Evolutionary conservation across 2,329 filamentous ascomycete genomes (phyloP), one percentile per base, ranked within the genome.

Genomic region (Hymenoscyphus salicellus): DNA sequence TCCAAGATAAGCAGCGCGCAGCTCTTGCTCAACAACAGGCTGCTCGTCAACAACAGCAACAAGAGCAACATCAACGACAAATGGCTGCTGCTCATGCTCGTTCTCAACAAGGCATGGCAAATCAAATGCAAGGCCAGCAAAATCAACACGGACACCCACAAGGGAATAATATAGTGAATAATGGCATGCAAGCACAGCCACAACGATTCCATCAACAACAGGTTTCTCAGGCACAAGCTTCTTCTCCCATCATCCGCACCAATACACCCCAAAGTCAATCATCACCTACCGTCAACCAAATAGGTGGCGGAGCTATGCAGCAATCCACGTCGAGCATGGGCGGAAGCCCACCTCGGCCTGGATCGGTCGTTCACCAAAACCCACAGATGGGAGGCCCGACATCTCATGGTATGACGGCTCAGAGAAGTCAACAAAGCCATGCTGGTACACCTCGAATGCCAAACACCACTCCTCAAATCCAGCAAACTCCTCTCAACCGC

Each of bases 361-460:
- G 87, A 0, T 91, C 89, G 17, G 86, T 87, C 5, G 85, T 86
- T 3, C 87, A 88, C 66, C 74, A 76, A 57, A 84, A 82, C 61
- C 74, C 77, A 1, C 79, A 83, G 0, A 86, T 87, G 81, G 80
- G 81, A 6, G 85, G 81, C 0, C 83, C 86, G 3, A 86, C 87
- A 82, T 78, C 85, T 0, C 82, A 85, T 70, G 84, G 80, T 69
- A 89, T 89, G 86, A 86, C 84, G 62, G 81, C 84, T 23, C 82
- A 86, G 66, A 84, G 85, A 64, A 89, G 86, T 71, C 87, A 89
- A 71, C 86, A 89, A 72, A 89, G 87, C 69, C 86, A 89, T 74
- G 80, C 84, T 2, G 83, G 83, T n/a, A 89, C 87, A 10, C 87
- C 87, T 30, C 82, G 85, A 14, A 84, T 89, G 77, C 84, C 82